Evolutionary conservation across 768 basidiomycete genomes (phyloP), one percentile per base, ranked within the genome.

Genomic region (Kwoniella sp.): DNA sequence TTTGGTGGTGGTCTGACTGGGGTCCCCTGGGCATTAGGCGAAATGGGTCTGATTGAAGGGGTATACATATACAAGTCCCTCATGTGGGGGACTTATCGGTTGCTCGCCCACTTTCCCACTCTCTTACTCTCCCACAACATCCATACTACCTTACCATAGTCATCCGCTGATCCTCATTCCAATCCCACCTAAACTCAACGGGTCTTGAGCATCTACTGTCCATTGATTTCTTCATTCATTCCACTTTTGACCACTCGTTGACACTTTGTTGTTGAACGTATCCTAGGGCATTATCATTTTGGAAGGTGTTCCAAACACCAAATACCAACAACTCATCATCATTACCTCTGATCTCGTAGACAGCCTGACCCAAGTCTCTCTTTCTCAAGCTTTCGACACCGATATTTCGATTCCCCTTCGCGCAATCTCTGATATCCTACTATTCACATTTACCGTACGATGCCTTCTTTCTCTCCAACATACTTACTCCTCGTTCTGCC

Each of bases 361-460:
- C 40, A 9, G 33, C 17, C 55, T 27, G 55, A 57, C 55, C 55
- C 25, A 46, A 15, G 37, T 57, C 55, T n/a, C 44, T 57, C 55
- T 57, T 44, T 57, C 25, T 47, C 55, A 47, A 46, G 8, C 2
- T 44, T 24, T 40, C 36, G n/a, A n/a, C n/a, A n/a, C n/a, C n/a
- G n/a, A n/a, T n/a, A n/a, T 44, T 13, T 33, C 40, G 8, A 44
- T 15, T 4, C 8, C 40, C 17, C 40, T 44, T 15, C 4, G 40
- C 40, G 10, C 3, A 3, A 19, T 44, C 8, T 9, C 40, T 44
- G 7, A 10, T 44, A 3, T 33, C 33, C 13, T 13, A 33, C 5
- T 33, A 13, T 13, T 13, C 33, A 33, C 40, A 44, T 9, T 44
- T 19, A 15, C 17, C 17, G 3, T 19, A 44, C 7, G 40, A 44